phyloP scores from a whole-genome alignment of 371 early-diverging fungal species.

The Apophysomyces variabilis region DNA sequence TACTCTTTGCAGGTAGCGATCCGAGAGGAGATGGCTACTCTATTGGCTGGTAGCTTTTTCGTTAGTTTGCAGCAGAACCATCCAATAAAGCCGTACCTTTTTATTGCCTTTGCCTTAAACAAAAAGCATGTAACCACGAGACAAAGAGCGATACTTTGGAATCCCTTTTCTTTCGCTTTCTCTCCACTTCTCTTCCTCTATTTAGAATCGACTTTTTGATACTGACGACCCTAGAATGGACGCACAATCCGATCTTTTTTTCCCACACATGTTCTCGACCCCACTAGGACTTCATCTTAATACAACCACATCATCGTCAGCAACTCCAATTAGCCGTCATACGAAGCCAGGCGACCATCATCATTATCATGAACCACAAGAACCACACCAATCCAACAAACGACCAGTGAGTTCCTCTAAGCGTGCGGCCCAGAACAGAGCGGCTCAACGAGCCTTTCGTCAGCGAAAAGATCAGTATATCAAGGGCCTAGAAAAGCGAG shows the following conservation, averaged over 20 bases:
- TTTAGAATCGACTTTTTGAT: neutral
- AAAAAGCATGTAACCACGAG: neutral
- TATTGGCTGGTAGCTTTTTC: conserved; percentile 47
- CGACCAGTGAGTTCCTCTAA: conserved; percentile 33
- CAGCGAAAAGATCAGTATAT: conserved; percentile 51
- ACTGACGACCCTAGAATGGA: neutral
- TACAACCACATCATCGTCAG: neutral
- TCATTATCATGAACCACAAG: conserved; percentile 6
- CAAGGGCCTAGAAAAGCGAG: conserved; percentile 45
- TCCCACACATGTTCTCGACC: conserved; percentile 1
- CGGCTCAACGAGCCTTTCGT: conserved; percentile 55
- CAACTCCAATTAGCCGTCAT: neutral
- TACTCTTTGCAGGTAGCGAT: conserved; percentile 71
- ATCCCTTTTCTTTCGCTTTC: neutral
- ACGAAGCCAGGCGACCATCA: too few species aligned
- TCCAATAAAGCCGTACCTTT: neutral
- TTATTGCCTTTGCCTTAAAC: neutral
- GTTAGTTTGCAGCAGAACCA: neutral
- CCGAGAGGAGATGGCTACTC: conserved; percentile 75
- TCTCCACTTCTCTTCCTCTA: neutral
- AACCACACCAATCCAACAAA: neutral
- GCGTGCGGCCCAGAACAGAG: conserved; percentile 47
- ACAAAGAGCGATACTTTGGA: neutral
- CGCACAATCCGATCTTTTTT: conserved; percentile 6
- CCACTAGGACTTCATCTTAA: neutral